phyloP scores from a whole-genome alignment of 352 stramenopile genomes.

The Hyaloperonospora brassicae region DNA sequence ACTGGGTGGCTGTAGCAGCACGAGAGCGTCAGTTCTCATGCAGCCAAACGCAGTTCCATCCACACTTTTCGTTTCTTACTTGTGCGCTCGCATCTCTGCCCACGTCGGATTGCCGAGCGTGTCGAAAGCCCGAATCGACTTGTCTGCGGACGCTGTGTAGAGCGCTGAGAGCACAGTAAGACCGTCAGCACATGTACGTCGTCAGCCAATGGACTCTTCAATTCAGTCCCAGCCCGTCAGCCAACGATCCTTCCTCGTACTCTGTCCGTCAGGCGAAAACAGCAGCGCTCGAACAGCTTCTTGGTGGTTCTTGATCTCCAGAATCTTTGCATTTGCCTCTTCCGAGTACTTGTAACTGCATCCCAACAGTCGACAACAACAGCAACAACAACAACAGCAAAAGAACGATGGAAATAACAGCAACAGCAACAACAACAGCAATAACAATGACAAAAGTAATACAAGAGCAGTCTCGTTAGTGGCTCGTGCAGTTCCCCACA shows the following conservation, averaged over 20 bases:
- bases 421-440: conserved; percentile 1
- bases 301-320: conserved; percentile 71
- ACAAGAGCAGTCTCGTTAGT: neutral
- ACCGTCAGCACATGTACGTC: conserved; percentile 4
- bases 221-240: too few relatives aligned
- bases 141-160: conserved; percentile 69
- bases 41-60: neutral
- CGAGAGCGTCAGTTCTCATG: conserved; percentile 5
- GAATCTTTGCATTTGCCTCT: conserved; percentile 53
- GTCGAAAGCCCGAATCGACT: conserved; percentile 79
- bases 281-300: conserved; percentile 60
- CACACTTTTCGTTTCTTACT: conserved; percentile 29
- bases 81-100: conserved; percentile 73
- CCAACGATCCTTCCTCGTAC: conserved; percentile 20
- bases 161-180: conserved; percentile 34
- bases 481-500: neutral
- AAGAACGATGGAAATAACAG: too few relatives aligned
- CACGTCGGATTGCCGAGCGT: conserved; percentile 67
- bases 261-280: conserved; percentile 72
- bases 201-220: conserved; percentile 1
- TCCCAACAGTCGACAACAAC: neutral
- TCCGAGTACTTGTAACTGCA: conserved; percentile 76
- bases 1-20: conserved; percentile 40
- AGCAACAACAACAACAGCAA: neutral
- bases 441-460: neutral